Conservation (phyloP, 1,284 basidiomycete species). For the Termitomyces sp. region DNA sequence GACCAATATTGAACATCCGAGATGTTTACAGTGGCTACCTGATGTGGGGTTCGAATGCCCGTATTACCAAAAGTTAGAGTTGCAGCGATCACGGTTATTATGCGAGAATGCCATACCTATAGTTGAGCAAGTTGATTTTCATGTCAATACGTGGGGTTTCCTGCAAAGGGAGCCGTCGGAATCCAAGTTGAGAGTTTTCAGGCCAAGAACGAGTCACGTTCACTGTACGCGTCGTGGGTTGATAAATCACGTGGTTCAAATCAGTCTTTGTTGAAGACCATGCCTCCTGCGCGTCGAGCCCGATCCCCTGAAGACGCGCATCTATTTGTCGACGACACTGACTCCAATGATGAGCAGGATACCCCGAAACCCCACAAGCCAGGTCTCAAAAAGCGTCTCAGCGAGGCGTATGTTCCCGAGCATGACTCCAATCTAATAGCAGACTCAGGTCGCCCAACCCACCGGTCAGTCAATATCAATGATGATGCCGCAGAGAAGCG, state of each 20-base stretch:
- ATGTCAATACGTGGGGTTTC: not conserved
- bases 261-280: slow-evolving; percentile 32
- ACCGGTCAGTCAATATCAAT: slow-evolving; percentile 65
- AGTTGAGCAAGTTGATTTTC: not conserved
- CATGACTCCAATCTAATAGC: slow-evolving; percentile 47
- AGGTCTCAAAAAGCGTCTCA: slow-evolving; percentile 54
- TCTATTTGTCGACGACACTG: slow-evolving; percentile 32
- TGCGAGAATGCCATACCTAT: not conserved
- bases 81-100: not conserved
- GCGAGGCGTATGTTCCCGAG: slow-evolving; percentile 44
- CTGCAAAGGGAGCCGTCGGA: not conserved
- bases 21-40: not conserved
- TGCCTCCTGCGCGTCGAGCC: slow-evolving; percentile 31
- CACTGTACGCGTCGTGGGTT: slow-evolving; percentile 26
- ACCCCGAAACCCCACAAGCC: slow-evolving; percentile 39
- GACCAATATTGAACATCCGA: not conserved
- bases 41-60: too few relatives aligned
- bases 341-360: slow-evolving; percentile 42
- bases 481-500: slow-evolving; percentile 79
- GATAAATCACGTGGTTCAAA: slow-evolving; percentile 26
- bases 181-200: not conserved
- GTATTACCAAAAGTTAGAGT: not conserved
- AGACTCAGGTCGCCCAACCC: slow-evolving; percentile 42
- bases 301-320: slow-evolving; percentile 26
- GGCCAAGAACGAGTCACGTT: slow-evolving; percentile 15